Conservation (phyloP, 1,284 basidiomycete species). For the Heliocybe sulcata region DNA sequence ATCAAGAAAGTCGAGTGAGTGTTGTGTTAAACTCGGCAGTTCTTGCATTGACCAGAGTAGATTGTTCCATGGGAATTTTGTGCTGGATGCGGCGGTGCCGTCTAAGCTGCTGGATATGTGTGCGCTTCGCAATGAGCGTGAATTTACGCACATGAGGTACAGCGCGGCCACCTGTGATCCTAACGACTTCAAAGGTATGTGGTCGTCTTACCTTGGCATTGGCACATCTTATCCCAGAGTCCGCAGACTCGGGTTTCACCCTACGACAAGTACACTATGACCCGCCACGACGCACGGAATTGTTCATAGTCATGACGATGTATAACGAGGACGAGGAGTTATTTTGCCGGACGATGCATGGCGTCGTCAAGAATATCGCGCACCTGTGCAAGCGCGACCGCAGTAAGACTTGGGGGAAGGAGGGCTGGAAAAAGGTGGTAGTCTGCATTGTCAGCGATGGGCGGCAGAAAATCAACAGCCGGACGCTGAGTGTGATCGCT, state of each 20-base stretch:
- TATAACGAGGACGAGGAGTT: conserved; percentile 74
- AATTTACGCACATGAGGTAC: conserved; percentile 94
- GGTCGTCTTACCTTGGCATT: not conserved
- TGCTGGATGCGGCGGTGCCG: conserved; percentile 83
- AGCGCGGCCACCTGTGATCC: conserved; percentile 92
- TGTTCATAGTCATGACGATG: conserved; percentile 82
- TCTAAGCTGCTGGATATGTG: conserved; percentile 81
- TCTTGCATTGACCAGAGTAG: conserved; percentile 21
- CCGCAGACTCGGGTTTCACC: conserved; percentile 63
- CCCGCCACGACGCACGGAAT: conserved; percentile 72
- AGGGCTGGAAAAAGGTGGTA: conserved; percentile 93
- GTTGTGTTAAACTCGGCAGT: conserved; percentile 1
- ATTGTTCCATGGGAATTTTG: conserved; percentile 88
- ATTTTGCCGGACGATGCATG: conserved; percentile 86
- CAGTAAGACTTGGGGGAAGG: conserved; percentile 92
- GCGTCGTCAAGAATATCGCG: conserved; percentile 84
- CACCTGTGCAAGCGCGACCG: conserved; percentile 78
- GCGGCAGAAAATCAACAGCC: conserved; percentile 77
- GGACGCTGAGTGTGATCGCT: conserved; percentile 82
- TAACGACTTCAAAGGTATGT: conserved; percentile 66
- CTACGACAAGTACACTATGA: conserved; percentile 80
- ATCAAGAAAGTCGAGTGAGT: conserved; percentile 81
- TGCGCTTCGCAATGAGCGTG: conserved; percentile 67
- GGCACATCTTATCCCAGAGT: not conserved
- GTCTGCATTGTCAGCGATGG: conserved; percentile 68